Evolutionary conservation across 2,329 filamentous ascomycete genomes (phyloP).

Genomic region (Fusarium nanum): DNA sequence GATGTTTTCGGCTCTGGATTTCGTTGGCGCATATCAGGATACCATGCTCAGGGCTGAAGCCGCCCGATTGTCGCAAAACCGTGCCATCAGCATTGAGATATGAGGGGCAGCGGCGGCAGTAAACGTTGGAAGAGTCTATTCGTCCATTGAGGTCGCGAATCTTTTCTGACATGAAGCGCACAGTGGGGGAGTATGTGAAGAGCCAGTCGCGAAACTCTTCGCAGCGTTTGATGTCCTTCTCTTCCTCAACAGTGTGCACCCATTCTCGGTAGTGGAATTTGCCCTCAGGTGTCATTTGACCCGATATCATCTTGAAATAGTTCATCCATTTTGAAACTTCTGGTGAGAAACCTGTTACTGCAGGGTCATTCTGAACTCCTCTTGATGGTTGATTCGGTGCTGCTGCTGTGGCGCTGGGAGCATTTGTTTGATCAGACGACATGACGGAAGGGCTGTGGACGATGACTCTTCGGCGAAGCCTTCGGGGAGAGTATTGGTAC

Average conservation of each 20-base stretch:
- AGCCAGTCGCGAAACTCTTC: conserved; percentile 86
- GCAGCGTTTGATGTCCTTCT: conserved; percentile 81
- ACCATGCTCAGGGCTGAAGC: conserved; percentile 87
- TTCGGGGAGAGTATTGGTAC: conserved; percentile 10
- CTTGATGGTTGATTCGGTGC: conserved; percentile 39
- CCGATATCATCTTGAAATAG: conserved; percentile 85
- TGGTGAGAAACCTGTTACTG: conserved; percentile 72
- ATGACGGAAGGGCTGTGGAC: conserved; percentile 17
- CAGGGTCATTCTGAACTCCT: conserved; percentile 67
- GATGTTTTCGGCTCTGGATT: conserved; percentile 79
- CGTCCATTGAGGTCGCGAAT: conserved; percentile 82
- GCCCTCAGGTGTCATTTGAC: conserved; percentile 75
- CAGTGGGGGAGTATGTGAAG: conserved; percentile 83
- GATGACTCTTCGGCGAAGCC: background rate
- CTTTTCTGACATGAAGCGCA: conserved; percentile 87
- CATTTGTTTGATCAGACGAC: conserved; percentile 35
- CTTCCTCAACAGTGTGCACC: conserved; percentile 80
- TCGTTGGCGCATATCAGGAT: conserved; percentile 95
- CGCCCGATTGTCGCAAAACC: conserved; percentile 76
- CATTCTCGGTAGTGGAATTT: conserved; percentile 80
- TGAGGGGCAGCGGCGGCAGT: conserved; percentile 81
- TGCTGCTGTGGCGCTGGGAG: conserved; percentile 27
- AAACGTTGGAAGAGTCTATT: conserved; percentile 79
- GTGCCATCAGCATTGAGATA: conserved; percentile 67
- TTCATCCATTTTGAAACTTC: conserved; percentile 77